phyloP scores from a whole-genome alignment of 2,329 filamentous ascomycete species.

The Pezicula rhizophila region DNA sequence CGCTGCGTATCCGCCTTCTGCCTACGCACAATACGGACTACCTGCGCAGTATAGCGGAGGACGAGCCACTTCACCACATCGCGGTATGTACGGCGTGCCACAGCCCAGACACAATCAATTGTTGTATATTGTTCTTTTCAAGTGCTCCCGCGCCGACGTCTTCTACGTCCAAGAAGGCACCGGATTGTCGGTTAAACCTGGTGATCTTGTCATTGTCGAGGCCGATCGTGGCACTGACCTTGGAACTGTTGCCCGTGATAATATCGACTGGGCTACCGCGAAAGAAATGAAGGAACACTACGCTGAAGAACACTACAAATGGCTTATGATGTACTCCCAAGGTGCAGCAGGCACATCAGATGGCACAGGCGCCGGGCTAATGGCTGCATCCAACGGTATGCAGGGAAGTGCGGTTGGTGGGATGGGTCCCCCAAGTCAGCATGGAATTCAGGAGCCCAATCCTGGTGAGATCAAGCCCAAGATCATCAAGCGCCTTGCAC shows the following conservation, averaged over 20 bases:
- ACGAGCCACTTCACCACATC: constrained; percentile 54
- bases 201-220: constrained; percentile 94
- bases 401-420: constrained; percentile 69
- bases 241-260: constrained; percentile 83
- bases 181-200: constrained; percentile 80
- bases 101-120: constrained; percentile 62
- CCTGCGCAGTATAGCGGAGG: constrained; percentile 19
- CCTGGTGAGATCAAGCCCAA: constrained; percentile 83
- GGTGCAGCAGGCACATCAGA: constrained; percentile 60
- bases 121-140: constrained; percentile 90
- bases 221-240: constrained; percentile 94
- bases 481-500: constrained; percentile 91
- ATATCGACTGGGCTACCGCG: constrained; percentile 81
- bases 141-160: constrained; percentile 89
- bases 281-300: constrained; percentile 88
- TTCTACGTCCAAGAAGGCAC: constrained; percentile 97
- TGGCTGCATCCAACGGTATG: constrained; percentile 57
- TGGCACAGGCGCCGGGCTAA: constrained; percentile 53
- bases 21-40: constrained; percentile 15
- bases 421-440: constrained; percentile 69
- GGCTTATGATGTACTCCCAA: constrained; percentile 98
- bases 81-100: constrained; percentile 53
- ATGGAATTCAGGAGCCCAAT: constrained; percentile 66
- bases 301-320: constrained; percentile 92
- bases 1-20: constrained; percentile 15